Evolutionary conservation across 2,329 filamentous ascomycete species (phyloP).

Genomic region (Cryphonectria carpinicola): DNA sequence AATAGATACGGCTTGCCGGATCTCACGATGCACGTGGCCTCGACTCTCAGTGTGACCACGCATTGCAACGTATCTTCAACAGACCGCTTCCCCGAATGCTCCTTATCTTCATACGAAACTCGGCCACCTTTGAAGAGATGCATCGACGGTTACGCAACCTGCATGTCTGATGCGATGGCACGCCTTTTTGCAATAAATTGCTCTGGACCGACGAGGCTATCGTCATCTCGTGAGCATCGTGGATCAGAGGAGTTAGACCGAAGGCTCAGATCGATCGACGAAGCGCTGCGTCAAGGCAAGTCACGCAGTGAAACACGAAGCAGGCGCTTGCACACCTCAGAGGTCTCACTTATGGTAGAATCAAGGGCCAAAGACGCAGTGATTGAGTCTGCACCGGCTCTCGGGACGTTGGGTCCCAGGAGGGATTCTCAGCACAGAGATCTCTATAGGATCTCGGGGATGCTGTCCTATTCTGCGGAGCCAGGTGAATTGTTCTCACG

Average conservation of each 20-base stretch:
- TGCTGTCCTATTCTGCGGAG: background rate
- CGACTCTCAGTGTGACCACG: background rate
- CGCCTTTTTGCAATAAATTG: background rate
- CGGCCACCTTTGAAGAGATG: background rate
- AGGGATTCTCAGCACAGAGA: background rate
- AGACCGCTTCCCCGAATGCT: too few species aligned
- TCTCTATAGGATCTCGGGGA: too few species aligned
- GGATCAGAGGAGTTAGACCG: slow-evolving; percentile 11
- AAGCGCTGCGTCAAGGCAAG: background rate
- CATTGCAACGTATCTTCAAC: background rate
- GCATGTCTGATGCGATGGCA: background rate
- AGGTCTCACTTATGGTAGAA: background rate
- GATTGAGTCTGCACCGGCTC: background rate
- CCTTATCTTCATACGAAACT: background rate
- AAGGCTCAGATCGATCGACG: slow-evolving; percentile 8
- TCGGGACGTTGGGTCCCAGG: background rate
- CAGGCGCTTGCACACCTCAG: slow-evolving; percentile 11
- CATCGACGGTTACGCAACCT: slow-evolving; percentile 5
- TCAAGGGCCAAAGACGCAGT: background rate
- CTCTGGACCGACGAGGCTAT: background rate
- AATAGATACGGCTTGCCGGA: background rate
- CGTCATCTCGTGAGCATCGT: background rate
- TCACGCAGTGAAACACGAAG: too few species aligned
- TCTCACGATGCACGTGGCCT: background rate
- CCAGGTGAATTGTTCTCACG: background rate